Conservation (phyloP, 495 filamentous ascomycete species). For the Aspergillus indologenus region DNA sequence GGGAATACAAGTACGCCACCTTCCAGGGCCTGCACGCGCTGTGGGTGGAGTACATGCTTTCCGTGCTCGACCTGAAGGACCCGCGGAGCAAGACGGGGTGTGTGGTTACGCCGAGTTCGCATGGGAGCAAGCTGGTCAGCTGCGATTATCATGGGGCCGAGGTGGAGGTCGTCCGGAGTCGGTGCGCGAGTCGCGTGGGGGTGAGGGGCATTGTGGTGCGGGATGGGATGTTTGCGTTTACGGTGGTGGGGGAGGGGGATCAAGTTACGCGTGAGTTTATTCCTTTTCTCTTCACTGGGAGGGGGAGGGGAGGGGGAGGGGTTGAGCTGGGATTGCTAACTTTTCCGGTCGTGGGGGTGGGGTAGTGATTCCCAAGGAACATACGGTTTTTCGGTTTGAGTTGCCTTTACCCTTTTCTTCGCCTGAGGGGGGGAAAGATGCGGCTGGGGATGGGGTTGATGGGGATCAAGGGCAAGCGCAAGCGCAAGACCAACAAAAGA, state of each 20-base stretch:
- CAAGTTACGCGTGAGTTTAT: constrained; percentile 56
- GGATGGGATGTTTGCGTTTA: constrained; percentile 83
- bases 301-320: neutral
- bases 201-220: constrained; percentile 80
- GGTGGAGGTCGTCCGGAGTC: constrained; percentile 77
- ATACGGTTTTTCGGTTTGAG: constrained; percentile 77
- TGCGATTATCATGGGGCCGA: constrained; percentile 90
- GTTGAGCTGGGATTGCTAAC: constrained; percentile 1
- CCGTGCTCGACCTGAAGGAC: constrained; percentile 57
- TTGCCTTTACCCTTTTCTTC: constrained; percentile 49
- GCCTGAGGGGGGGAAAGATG: constrained; percentile 15
- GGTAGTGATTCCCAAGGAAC: constrained; percentile 78
- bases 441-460: constrained; percentile 2
- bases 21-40: constrained; percentile 73
- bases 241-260: constrained; percentile 66
- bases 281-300: constrained; percentile 1
- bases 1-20: constrained; percentile 66
- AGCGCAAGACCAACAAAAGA: no score
- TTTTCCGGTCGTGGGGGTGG: no score
- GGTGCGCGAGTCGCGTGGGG: constrained; percentile 78
- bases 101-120: constrained; percentile 48
- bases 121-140: constrained; percentile 65
- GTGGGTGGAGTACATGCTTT: constrained; percentile 82
- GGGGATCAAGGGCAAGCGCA: no score
- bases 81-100: constrained; percentile 41